phyloP scores from a whole-genome alignment of 2,329 filamentous ascomycete species.

The Aspergillus spinulosporus region DNA sequence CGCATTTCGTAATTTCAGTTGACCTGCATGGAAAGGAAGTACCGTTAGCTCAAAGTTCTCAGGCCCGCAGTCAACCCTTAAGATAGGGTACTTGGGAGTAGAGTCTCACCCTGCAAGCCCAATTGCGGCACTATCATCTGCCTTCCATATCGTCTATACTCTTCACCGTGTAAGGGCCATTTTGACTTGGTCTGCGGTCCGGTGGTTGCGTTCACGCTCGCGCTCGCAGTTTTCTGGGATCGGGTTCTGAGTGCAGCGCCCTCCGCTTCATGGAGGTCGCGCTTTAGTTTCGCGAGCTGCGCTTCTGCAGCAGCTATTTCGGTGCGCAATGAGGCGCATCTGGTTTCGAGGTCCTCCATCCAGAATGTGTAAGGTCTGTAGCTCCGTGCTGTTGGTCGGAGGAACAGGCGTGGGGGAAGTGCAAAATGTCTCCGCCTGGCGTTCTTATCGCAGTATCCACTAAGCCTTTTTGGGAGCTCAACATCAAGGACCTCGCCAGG shows the following conservation, averaged over 20 bases:
- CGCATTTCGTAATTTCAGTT: conserved; percentile 69
- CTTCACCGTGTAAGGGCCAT: conserved; percentile 70
- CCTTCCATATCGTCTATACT: conserved; percentile 84
- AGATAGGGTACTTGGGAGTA: no score
- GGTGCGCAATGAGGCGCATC: conserved; percentile 35
- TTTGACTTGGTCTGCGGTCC: conserved; percentile 29
- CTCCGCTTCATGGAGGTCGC: conserved; percentile 37
- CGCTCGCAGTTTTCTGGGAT: not conserved
- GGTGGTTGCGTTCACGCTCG: not conserved
- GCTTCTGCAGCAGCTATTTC: conserved; percentile 41
- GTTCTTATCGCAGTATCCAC: conserved; percentile 4
- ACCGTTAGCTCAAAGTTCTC: conserved; percentile 4
- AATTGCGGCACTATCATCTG: conserved; percentile 87
- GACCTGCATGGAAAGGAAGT: conserved; percentile 54
- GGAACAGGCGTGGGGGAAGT: not conserved
- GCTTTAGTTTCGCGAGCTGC: conserved; percentile 37
- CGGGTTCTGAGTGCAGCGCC: conserved; percentile 16
- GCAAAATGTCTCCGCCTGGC: not conserved
- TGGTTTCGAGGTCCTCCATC: conserved; percentile 29
- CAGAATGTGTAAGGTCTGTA: not conserved
- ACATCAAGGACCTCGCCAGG: not conserved
- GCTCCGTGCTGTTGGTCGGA: not conserved
- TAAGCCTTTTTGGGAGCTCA: conserved; percentile 8
- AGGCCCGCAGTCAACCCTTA: not conserved
- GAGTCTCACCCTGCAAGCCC: conserved; percentile 65